These are phyloP conservation scores for Pseudovirgaria hyperparasitica DNA, from an alignment of 2,329 filamentous ascomycete species.

Conservation along the genomic window DNA sequence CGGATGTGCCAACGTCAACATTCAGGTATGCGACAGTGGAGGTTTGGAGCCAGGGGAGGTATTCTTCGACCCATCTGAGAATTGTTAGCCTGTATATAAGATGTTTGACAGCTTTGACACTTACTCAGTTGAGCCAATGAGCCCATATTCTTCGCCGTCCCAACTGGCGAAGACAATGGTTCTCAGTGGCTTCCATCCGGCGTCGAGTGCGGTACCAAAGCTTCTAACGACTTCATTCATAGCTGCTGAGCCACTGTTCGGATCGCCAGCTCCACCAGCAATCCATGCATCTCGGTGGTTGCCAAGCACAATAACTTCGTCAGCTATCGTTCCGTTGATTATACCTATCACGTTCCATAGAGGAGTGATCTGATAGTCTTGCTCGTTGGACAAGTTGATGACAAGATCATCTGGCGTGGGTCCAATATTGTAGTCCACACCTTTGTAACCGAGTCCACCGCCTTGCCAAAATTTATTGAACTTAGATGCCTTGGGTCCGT, in stretches of 20 bases:
- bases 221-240: constrained; percentile 67
- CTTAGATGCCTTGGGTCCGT: constrained; percentile 65
- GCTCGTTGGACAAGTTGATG: constrained; percentile 36
- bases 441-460: constrained; percentile 63
- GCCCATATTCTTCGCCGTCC: constrained; percentile 65
- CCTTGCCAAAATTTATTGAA: constrained; percentile 63
- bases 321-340: constrained; percentile 72
- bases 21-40: constrained; percentile 75
- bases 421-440: constrained; percentile 74
- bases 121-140: constrained; percentile 77
- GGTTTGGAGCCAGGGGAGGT: constrained; percentile 63
- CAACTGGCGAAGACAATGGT: constrained; percentile 77
- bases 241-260: constrained; percentile 69
- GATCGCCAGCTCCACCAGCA: constrained; percentile 69
- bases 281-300: constrained; percentile 90
- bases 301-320: constrained; percentile 83
- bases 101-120: too few relatives aligned
- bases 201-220: constrained; percentile 57
- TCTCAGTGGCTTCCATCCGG: constrained; percentile 72
- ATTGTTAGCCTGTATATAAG: too few relatives aligned
- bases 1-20: constrained; percentile 61
- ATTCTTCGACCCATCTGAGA: constrained; percentile 91
- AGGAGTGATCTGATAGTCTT: constrained; percentile 37
- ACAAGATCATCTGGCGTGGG: constrained; percentile 60
- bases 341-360: constrained; percentile 71